Evolutionary conservation across 768 basidiomycete species (phyloP).

Genomic region (Leccinum boreale): DNA sequence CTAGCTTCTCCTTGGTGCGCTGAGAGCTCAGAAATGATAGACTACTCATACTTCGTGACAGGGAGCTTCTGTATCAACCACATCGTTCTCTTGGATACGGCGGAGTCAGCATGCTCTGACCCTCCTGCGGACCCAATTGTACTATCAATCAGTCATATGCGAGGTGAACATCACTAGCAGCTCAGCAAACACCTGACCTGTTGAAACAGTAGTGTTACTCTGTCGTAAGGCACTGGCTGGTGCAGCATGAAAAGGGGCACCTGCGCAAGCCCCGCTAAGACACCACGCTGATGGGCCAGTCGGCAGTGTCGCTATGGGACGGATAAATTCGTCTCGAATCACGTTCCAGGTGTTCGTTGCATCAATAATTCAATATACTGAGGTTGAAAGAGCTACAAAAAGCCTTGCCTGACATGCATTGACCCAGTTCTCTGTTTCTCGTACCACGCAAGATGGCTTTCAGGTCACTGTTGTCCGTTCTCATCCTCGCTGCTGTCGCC

Average conservation of each 20-base stretch:
- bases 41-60: too few species aligned
- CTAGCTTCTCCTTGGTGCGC: too few species aligned
- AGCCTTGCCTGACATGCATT: not conserved
- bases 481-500: constrained; percentile 9
- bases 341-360: constrained; percentile 7
- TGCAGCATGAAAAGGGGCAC: not conserved
- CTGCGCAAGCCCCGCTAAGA: not conserved
- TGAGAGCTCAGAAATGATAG: too few species aligned
- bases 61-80: not conserved
- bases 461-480: constrained; percentile 11
- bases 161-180: not conserved
- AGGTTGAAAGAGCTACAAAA: constrained; percentile 9
- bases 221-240: not conserved
- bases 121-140: too few species aligned
- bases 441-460: constrained; percentile 13
- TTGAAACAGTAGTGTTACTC: too few species aligned
- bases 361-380: not conserved
- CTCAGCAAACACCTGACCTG: not conserved
- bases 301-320: constrained; percentile 1
- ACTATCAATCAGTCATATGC: not conserved
- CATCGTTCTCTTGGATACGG: not conserved
- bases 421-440: not conserved
- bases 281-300: not conserved
- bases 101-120: too few species aligned
- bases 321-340: not conserved